Base-by-base conservation (phyloP, 352 stramenopile species). In the Pythium folliculosum region DNA sequence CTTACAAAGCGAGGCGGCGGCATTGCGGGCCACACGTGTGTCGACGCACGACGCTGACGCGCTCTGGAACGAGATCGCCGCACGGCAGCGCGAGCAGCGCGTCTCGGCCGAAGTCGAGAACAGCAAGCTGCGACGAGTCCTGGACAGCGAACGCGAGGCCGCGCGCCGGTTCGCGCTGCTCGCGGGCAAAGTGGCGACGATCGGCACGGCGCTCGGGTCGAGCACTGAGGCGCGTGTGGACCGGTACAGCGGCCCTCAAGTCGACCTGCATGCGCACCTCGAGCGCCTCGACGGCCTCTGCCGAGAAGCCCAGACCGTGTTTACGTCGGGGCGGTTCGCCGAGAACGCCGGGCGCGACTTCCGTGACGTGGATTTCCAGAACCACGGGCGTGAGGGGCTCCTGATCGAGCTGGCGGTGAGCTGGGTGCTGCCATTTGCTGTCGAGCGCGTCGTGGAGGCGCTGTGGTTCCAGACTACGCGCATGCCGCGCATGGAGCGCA, bases 401-500 rank as follows among this genome's bases (percentile, higher is more conserved):
- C 14, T 37, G 23, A 37, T 62, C 17, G 40, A 62, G 7, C 14
- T 62, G 38, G 3, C 4, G 12, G 44, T 62, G 22, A 51, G 55
- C 22, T 62, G 55, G 55, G 40, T 62, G 16, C 25, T 53, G 14
- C 55, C 55, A 14, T 62, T 62, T 25, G 16, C 1, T 16, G 43
- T 62, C 10, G 55, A 40, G 2, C 14, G 44, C 13, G 25, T 62
- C 19, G 44, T 40, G 0, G 30, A 62, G 9, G 55, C 38, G 40
- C 55, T 62, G 22, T 64, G 58, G 58, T 19, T 48, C 16, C 58
- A 56, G 1, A 54, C 44, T 1, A 48, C 58, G n/a, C 58, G 58
- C 17, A 53, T 64, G 27, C 38, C 44, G 5, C 35, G 35, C 16
- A 27, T 12, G 7, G 47, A 47, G 21, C 12, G 43, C n/a, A 56